Conservation (phyloP, 1,284 basidiomycete genomes). For the Naganishia sp. region DNA sequence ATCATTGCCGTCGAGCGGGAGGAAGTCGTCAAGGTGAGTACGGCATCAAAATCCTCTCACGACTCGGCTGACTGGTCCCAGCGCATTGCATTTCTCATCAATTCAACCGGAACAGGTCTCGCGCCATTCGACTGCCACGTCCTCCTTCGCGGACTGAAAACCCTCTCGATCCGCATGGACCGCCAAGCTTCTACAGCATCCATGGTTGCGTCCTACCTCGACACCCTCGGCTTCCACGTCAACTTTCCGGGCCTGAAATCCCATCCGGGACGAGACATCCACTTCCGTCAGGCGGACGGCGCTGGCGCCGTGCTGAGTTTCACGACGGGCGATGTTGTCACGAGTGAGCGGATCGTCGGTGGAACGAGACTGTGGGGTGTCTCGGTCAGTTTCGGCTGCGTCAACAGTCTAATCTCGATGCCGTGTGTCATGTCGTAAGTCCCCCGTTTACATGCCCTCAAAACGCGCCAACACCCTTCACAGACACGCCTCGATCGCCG, state of each 20-base stretch:
- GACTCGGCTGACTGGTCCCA: constrained; percentile 44
- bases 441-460: not conserved
- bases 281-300: constrained; percentile 83
- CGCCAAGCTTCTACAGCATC: constrained; percentile 83
- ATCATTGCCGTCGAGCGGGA: constrained; percentile 89
- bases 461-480: not conserved
- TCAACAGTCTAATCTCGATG: constrained; percentile 99
- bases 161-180: constrained; percentile 94
- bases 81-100: constrained; percentile 88
- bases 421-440: constrained; percentile 98
- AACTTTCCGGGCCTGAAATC: constrained; percentile 87
- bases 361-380: constrained; percentile 95
- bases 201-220: constrained; percentile 82
- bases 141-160: constrained; percentile 93
- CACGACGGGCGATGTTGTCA: constrained; percentile 83
- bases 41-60: not conserved
- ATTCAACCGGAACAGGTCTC: constrained; percentile 95
- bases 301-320: constrained; percentile 94
- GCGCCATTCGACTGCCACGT: constrained; percentile 96
- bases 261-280: constrained; percentile 83
- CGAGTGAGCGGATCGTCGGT: constrained; percentile 91
- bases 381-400: constrained; percentile 95
- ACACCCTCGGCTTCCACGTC: constrained; percentile 84
- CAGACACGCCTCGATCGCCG: constrained; percentile 96
- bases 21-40: constrained; percentile 75